Evolutionary conservation across 2,329 filamentous ascomycete species (phyloP), one percentile per base, ranked within the genome.

Genomic region (Botrytis hyacinthi): DNA sequence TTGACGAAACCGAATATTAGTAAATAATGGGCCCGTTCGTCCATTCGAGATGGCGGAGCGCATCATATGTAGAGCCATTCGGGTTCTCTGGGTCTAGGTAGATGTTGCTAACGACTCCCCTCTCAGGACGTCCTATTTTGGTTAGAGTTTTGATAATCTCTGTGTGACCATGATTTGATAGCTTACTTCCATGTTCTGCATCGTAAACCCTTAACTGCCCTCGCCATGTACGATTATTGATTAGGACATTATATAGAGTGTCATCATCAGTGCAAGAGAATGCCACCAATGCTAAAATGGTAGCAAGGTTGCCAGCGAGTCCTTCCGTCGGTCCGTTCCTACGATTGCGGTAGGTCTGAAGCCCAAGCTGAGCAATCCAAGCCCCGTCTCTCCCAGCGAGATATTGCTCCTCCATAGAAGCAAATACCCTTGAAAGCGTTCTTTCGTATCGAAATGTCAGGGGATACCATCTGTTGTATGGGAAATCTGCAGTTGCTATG

Each of bases 61-160:
- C 60, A 18, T 73, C 46, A 2, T 5, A 1, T 3, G 77, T 80
- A 5, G 78, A 80, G 1, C 76, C 73, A 5, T 63, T 14, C 29
- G 73, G 67, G 61, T 80, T 80, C 10, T 76, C 73, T 5, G 79
- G 79, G 57, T 80, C 79, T 1, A 75, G 63, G 51, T 77, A 80
- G n/a, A 80, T 68, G 8, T 61, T 76, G 6, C 76, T 75, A 16
- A 80, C 75, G 26, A 80, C 48, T 7, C 79, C 79, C 65, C 79
- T 74, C 57, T 63, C 32, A 1, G 61, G 65, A 16, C 20, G 40
- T 3, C 76, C 76, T 79, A 37, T 60, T 26, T 29, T 70, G n/a
- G 35, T 35, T 42, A 62, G n/a, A 51, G 59, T 46, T 73, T 12
- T 70, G 37, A 10, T 35, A 46, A 46, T 44, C 3, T 7, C 22